A percentile compares a stretch with the other conserved stretches of the same genome.
phyloP scores from a whole-genome alignment of 2,329 filamentous ascomycete species.

The Rosellinia necatrix region DNA sequence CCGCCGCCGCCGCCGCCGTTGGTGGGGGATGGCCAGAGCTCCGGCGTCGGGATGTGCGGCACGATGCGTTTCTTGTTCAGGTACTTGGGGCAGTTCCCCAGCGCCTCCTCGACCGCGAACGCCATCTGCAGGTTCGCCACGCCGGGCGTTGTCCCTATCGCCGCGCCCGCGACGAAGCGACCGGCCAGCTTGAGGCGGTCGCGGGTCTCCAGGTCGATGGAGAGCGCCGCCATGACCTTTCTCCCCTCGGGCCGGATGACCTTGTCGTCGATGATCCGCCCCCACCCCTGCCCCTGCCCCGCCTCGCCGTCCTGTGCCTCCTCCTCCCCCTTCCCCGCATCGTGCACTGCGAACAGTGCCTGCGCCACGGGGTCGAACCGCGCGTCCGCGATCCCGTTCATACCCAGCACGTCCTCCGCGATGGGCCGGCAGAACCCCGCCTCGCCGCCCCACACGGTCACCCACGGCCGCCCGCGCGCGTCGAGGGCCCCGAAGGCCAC shows the following conservation, averaged over 20 bases:
- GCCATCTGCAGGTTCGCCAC: conserved; percentile 57
- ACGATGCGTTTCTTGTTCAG: conserved; percentile 73
- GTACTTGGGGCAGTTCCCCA: conserved; percentile 89
- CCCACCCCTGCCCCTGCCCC: conserved; percentile 28
- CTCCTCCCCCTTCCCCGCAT: conserved; percentile 14
- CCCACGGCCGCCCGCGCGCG: conserved; percentile 69
- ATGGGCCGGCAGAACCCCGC: conserved; percentile 69
- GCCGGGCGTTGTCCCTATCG: conserved; percentile 42
- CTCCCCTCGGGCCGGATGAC: conserved; percentile 45
- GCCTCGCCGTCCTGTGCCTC: conserved; percentile 35
- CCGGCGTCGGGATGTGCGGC: conserved; percentile 57
- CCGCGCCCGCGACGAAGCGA: conserved; percentile 66
- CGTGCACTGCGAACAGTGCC: conserved; percentile 59
- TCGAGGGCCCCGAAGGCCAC: conserved; percentile 77
- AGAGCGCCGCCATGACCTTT: conserved; percentile 54
- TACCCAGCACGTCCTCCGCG: conserved; percentile 65
- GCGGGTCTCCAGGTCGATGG: conserved; percentile 67
- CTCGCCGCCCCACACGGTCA: conserved; percentile 76
- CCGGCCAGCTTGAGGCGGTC: conserved; percentile 77
- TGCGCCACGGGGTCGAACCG: conserved; percentile 71
- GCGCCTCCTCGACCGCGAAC: conserved; percentile 69
- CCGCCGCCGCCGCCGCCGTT: conserved; percentile 26
- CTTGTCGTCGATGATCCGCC: conserved; percentile 29
- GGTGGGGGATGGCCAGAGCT: too few relatives aligned
- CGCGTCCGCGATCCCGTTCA: conserved; percentile 64